phyloP scores from a whole-genome alignment of 768 basidiomycete species.

The Amyloporia xantha region DNA sequence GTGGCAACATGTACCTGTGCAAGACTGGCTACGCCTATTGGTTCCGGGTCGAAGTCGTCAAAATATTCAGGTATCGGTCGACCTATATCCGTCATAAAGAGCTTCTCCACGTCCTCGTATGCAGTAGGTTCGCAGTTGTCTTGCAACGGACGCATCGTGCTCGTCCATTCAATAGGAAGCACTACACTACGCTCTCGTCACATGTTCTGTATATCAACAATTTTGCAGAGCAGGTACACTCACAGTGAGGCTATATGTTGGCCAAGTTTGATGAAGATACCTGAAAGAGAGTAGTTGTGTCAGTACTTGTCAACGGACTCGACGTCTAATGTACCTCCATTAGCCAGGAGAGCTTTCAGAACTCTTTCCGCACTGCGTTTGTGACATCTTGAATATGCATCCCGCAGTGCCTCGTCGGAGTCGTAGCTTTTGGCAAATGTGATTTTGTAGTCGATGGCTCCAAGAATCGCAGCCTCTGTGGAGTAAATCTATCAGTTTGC shows the following conservation, averaged over 20 bases:
- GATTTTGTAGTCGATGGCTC: constrained; percentile 67
- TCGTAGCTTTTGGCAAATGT: constrained; percentile 50
- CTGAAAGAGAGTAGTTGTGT: constrained; percentile 35
- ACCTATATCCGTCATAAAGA: constrained; percentile 80
- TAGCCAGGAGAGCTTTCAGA: constrained; percentile 76
- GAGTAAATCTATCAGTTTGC: constrained; percentile 17
- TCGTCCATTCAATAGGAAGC: constrained; percentile 59
- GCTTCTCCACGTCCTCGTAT: constrained; percentile 63
- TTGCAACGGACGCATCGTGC: constrained; percentile 59
- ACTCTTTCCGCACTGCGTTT: constrained; percentile 74
- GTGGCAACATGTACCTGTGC: constrained; percentile 91
- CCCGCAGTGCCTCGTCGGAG: constrained; percentile 41
- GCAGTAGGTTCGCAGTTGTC: constrained; percentile 92
- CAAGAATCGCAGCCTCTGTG: constrained; percentile 52
- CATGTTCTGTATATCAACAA: constrained; percentile 12
- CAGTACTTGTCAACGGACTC: too few relatives aligned
- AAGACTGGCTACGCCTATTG: constrained; percentile 92
- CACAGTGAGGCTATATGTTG: constrained; percentile 77
- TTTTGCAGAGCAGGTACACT: constrained; percentile 23
- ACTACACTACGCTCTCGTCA: constrained; percentile 33
- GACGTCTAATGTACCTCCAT: constrained; percentile 58
- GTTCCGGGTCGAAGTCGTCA: constrained; percentile 75
- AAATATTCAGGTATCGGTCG: constrained; percentile 67
- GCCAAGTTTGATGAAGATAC: constrained; percentile 84
- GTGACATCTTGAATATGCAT: constrained; percentile 76